phyloP scores from a whole-genome alignment of 306 rosid species.

The Lablab purpureus region DNA sequence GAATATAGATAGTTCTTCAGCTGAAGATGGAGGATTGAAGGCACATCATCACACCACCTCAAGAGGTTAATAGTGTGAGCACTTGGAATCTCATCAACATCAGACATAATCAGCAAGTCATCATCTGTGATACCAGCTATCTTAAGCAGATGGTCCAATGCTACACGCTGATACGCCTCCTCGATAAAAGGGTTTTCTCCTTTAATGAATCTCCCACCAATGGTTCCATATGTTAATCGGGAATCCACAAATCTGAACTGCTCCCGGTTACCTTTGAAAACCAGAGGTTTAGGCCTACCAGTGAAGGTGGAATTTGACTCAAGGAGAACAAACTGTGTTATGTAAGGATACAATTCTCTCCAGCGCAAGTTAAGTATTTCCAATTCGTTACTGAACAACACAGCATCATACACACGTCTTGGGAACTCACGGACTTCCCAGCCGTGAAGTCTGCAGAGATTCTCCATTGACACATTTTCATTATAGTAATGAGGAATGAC shows the following conservation, averaged over 20 bases:
- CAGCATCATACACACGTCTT: conserved; percentile 87
- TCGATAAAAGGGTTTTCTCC: conserved; percentile 89
- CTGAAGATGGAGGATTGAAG: conserved; percentile 77
- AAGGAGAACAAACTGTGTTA: conserved; percentile 77
- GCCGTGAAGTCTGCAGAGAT: conserved; percentile 84
- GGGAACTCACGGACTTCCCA: conserved; percentile 83
- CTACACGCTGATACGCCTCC: conserved; percentile 84
- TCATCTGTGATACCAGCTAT: conserved; percentile 80
- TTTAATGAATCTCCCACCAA: conserved; percentile 74
- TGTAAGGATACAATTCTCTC: conserved; percentile 83
- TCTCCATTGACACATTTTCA: conserved; percentile 71
- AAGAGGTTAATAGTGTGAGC: conserved; percentile 84
- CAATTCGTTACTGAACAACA: conserved; percentile 83
- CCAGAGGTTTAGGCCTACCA: conserved; percentile 71
- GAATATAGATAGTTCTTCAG: conserved; percentile 82
- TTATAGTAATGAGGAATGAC: conserved; percentile 81
- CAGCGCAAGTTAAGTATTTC: conserved; percentile 80
- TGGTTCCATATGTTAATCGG: conserved; percentile 68
- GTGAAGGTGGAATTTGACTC: conserved; percentile 92
- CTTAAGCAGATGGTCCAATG: conserved; percentile 74
- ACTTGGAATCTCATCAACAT: conserved; percentile 93
- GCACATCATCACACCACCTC: conserved; percentile 86
- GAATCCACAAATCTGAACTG: conserved; percentile 70
- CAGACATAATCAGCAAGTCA: conserved; percentile 90
- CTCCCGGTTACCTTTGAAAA: conserved; percentile 57